A percentile compares a stretch with the other conserved stretches of the same genome.
Evolutionary conservation across 2,329 filamentous ascomycete genomes (phyloP).

Genomic region (Apiospora malaysiana): DNA sequence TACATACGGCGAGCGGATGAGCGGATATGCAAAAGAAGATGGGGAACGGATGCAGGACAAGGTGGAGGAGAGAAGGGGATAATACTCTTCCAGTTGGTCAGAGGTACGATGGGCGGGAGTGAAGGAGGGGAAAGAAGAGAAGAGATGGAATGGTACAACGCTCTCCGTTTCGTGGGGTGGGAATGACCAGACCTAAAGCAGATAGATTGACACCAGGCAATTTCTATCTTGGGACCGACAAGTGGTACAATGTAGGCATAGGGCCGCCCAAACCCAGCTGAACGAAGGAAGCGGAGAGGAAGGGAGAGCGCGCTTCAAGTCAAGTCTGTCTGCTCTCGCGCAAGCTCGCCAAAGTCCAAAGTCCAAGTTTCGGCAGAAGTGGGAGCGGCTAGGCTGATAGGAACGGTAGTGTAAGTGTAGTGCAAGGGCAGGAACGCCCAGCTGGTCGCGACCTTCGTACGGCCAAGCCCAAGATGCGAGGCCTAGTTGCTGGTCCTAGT

Average conservation of each 20-base stretch:
- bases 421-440: conserved; percentile 4
- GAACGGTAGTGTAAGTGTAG: conserved; percentile 5
- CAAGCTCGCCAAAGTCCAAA: neutral
- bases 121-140: conserved; percentile 22
- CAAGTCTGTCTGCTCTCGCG: no score
- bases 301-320: conserved; percentile 1
- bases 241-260: neutral
- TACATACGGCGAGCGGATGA: conserved; percentile 12
- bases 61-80: conserved; percentile 8
- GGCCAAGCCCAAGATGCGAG: neutral
- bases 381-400: conserved; percentile 13
- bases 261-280: neutral
- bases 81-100: conserved; percentile 2
- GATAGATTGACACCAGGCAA: conserved; percentile 15
- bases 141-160: conserved; percentile 22
- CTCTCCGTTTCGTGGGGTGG: conserved; percentile 21
- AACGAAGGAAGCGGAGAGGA: neutral
- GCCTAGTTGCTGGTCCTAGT: neutral
- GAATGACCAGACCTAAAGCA: conserved; percentile 22
- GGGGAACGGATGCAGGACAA: conserved; percentile 16
- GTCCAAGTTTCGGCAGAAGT: conserved; percentile 18
- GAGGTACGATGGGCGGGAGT: neutral
- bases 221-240: conserved; percentile 15
- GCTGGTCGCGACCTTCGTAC: conserved; percentile 13
- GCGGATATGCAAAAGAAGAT: conserved; percentile 19